Base-by-base conservation (phyloP, 306 rosid genomes). In the Dryas octopetala region DNA sequence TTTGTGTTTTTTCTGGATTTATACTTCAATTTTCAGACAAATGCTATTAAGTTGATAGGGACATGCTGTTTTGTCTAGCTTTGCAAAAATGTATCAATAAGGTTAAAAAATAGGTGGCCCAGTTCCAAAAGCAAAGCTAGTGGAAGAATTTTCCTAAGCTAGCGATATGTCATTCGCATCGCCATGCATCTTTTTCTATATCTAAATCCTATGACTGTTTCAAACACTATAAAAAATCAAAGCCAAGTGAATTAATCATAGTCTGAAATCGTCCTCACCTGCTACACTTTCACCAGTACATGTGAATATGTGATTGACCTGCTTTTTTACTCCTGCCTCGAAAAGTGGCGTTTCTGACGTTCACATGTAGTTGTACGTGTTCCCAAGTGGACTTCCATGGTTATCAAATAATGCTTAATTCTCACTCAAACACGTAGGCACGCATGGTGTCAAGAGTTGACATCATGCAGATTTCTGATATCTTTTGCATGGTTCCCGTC, bases 381-480 rank as follows among this genome's bases (percentile, higher is more conserved):
- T 76, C 50, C 80, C 74, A 49, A 26, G 74, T 70, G 75, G 68
- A 52, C 73, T 23, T 23, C 23, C 23, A 23, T 23, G 23, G 23
- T 23, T 23, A 23, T 23, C 23, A 23, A 23, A 23, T 23, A 54
- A 62, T 8, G 71, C 77, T 62, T 74, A 41, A 43, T 63, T 70
- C 15, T 52, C 55, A 79, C 72, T 66, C 74, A 19, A 46, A 79
- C 71, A 45, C 53, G 61, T 58, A n/a, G 15, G 65, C 76, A 78
- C 71, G 73, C 72, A 74, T 85, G 78, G 77, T 73, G 71, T 59
- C 55, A 32, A 41, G 65, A 55, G 71, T 70, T 81, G 86, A 83
- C 84, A 74, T 58, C 49, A 66, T 70, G 12, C 17, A 47, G 14
- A 47, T 73, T 51, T 28, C 28, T 46, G 10, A 72, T 44, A 72